Evolutionary conservation across 1,284 basidiomycete species (phyloP).

Genomic region (Tylopilus sp.): DNA sequence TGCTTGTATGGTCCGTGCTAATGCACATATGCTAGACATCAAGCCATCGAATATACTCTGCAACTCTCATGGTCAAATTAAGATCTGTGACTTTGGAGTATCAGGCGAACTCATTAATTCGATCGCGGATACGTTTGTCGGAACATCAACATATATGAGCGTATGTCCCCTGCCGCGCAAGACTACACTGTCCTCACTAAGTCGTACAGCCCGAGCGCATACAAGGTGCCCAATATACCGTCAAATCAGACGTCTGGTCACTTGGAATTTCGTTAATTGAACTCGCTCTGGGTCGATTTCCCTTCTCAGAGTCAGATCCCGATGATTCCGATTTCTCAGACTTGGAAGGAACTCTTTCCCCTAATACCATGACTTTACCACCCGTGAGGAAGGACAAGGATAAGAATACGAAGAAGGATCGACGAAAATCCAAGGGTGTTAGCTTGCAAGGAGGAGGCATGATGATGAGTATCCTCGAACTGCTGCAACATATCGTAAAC

Average conservation of each 20-base stretch:
- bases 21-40: slow-evolving; percentile 74
- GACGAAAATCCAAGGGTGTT: slow-evolving; percentile 80
- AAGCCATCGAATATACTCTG: slow-evolving; percentile 98
- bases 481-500: slow-evolving; percentile 97
- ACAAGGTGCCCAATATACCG: slow-evolving; percentile 95
- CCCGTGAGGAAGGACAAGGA: slow-evolving; percentile 47
- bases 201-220: slow-evolving; percentile 89
- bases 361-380: slow-evolving; percentile 51
- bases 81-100: slow-evolving; percentile 98
- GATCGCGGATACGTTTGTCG: slow-evolving; percentile 98
- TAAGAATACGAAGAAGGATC: slow-evolving; percentile 54
- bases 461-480: slow-evolving; percentile 96
- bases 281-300: slow-evolving; percentile 91
- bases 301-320: slow-evolving; percentile 76
- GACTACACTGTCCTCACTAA: slow-evolving; percentile 21
- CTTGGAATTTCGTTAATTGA: slow-evolving; percentile 95
- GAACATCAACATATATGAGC: slow-evolving; percentile 99
- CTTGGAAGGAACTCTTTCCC: slow-evolving; percentile 72
- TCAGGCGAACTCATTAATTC: slow-evolving; percentile 98
- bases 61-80: slow-evolving; percentile 94
- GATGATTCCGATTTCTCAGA: slow-evolving; percentile 74
- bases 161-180: slow-evolving; percentile 59
- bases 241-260: slow-evolving; percentile 98
- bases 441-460: slow-evolving; percentile 87
- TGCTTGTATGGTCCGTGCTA: slow-evolving; percentile 7